These are phyloP conservation scores for Fibroporia radiculosa DNA, from an alignment of 768 basidiomycete genomes.

Conservation along the genomic window DNA sequence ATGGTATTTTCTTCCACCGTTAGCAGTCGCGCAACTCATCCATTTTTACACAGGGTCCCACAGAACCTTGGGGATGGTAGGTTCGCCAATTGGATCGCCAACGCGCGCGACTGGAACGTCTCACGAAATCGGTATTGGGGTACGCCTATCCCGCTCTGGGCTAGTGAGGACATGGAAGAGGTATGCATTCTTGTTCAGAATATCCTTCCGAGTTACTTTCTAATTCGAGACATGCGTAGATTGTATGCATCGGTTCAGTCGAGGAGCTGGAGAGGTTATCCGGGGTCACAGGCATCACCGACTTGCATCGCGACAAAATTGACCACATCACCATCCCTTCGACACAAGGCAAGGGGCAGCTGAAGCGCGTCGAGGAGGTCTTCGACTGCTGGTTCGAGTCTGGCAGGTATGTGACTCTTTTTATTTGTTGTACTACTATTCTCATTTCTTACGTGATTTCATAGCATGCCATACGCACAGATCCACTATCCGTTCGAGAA, in stretches of 20 bases:
- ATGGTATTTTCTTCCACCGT: slow-evolving; percentile 58
- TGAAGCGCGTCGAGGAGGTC: slow-evolving; percentile 93
- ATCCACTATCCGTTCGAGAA: slow-evolving; percentile 98
- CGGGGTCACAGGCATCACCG: slow-evolving; percentile 75
- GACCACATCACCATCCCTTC: slow-evolving; percentile 97
- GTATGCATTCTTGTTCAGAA: slow-evolving; percentile 28
- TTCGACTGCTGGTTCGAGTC: slow-evolving; percentile 99
- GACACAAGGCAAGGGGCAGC: slow-evolving; percentile 71
- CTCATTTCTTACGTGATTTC: neutral
- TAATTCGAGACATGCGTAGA: slow-evolving; percentile 38
- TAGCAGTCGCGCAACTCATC: too few relatives aligned
- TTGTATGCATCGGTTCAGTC: slow-evolving; percentile 83
- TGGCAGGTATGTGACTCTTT: slow-evolving; percentile 59
- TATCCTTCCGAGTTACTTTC: neutral
- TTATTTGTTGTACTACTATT: neutral
- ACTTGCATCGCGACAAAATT: slow-evolving; percentile 91
- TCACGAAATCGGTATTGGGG: slow-evolving; percentile 99
- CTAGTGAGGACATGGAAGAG: slow-evolving; percentile 87
- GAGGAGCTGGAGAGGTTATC: slow-evolving; percentile 81
- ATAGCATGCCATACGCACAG: slow-evolving; percentile 97
- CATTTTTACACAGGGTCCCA: slow-evolving; percentile 64
- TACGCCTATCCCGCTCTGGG: slow-evolving; percentile 96
- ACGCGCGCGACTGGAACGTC: slow-evolving; percentile 99
- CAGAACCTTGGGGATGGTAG: slow-evolving; percentile 83
- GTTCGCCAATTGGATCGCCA: slow-evolving; percentile 96